Percentiles rank a stretch among this genome's conserved stretches.
These are phyloP conservation scores for Entoloma clypeatum DNA, from an alignment of 1,284 basidiomycete species.

Conservation along the genomic window DNA sequence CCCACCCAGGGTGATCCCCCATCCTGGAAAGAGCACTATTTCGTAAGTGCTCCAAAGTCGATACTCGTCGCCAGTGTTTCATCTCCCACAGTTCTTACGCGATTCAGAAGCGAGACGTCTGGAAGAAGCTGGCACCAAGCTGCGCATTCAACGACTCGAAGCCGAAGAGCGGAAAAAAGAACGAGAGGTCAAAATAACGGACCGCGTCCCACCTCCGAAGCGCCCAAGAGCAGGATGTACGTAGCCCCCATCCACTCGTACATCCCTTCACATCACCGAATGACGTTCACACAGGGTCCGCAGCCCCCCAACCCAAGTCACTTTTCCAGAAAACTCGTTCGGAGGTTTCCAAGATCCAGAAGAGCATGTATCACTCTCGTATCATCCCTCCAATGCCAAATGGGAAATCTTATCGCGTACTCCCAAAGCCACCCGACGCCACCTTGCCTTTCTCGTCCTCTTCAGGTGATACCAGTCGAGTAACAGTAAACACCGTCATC, in stretches of 20 bases:
- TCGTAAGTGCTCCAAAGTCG: conserved; percentile 41
- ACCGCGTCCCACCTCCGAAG: conserved; percentile 59
- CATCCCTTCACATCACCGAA: conserved; percentile 12
- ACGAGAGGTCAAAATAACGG: conserved; percentile 67
- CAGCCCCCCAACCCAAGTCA: conserved; percentile 51
- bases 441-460: conserved; percentile 33
- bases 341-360: conserved; percentile 64
- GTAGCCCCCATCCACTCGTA: conserved; percentile 19
- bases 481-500: conserved; percentile 42
- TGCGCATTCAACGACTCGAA: conserved; percentile 62
- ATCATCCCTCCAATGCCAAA: conserved; percentile 46
- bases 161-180: conserved; percentile 69
- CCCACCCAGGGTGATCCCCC: conserved; percentile 42
- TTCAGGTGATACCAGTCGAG: conserved; percentile 32
- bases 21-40: conserved; percentile 67
- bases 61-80: conserved; percentile 1
- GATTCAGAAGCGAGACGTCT: conserved; percentile 56
- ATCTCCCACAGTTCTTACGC: conserved; percentile 43
- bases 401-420: conserved; percentile 40
- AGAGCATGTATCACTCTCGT: conserved; percentile 51
- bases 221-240: conserved; percentile 52
- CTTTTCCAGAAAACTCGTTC: conserved; percentile 72
- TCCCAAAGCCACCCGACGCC: conserved; percentile 34
- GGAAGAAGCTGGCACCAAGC: conserved; percentile 53
- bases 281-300: conserved; percentile 41